Evolutionary conservation across 441 rosid genomes (phyloP).

Genomic region (Aquilaria agallochum): DNA sequence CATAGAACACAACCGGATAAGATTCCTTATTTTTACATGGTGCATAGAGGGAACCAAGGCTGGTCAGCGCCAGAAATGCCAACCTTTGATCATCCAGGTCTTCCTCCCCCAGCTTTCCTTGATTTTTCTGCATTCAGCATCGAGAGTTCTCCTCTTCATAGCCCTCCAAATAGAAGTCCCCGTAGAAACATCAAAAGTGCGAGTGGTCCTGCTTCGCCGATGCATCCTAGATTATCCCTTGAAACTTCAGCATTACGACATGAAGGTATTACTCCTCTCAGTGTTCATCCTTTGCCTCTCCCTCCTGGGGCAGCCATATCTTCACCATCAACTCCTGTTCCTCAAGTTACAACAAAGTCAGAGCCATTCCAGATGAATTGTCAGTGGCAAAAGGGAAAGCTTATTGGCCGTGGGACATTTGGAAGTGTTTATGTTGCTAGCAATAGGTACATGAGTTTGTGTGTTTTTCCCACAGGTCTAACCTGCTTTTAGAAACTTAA

Average conservation of each 20-base stretch:
- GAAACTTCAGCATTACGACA: slow-evolving; percentile 35
- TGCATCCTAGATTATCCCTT: slow-evolving; percentile 39
- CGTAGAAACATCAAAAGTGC: slow-evolving; percentile 38
- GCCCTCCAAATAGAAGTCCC: slow-evolving; percentile 65
- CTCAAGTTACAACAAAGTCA: slow-evolving; percentile 37
- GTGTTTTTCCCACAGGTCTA: slow-evolving; percentile 6
- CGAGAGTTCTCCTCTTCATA: slow-evolving; percentile 70
- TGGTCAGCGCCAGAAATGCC: slow-evolving; percentile 94
- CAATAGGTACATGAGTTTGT: slow-evolving; percentile 48
- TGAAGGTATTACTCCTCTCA: slow-evolving; percentile 32
- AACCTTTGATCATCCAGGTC: slow-evolving; percentile 37
- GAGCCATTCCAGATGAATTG: slow-evolving; percentile 49
- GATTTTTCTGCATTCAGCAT: slow-evolving; percentile 47
- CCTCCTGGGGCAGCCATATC: slow-evolving; percentile 73
- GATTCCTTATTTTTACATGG: slow-evolving; percentile 33
- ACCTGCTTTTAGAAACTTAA: slow-evolving; percentile 16
- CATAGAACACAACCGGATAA: slow-evolving; percentile 38
- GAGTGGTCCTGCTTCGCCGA: slow-evolving; percentile 49
- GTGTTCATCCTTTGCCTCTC: slow-evolving; percentile 88
- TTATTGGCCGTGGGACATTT: slow-evolving; percentile 94
- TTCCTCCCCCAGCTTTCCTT: slow-evolving; percentile 59
- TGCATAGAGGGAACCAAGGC: slow-evolving; percentile 49
- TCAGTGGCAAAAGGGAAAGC: slow-evolving; percentile 90
- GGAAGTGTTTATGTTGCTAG: slow-evolving; percentile 93
- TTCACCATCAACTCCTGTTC: slow-evolving; percentile 31